Conservation (phyloP, 2,329 filamentous ascomycete species). For the Alternaria consortialis region DNA sequence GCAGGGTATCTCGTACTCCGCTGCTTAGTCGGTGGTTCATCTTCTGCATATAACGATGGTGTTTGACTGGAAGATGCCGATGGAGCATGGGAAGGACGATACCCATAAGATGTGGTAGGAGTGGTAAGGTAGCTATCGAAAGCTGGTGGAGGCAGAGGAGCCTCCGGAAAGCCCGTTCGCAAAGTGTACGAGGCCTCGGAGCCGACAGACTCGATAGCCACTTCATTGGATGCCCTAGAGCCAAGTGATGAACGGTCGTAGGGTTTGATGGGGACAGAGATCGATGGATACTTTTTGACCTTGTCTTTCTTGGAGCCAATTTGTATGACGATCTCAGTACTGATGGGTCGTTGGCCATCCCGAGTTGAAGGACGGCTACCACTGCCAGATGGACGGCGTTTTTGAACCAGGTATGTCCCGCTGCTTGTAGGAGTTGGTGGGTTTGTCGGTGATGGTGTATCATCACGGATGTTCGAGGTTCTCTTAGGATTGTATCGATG, state of each 20-base stretch:
- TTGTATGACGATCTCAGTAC: conserved; percentile 42
- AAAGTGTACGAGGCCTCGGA: conserved; percentile 44
- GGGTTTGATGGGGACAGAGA: conserved; percentile 25
- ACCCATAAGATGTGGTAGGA: conserved; percentile 27
- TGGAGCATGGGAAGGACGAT: conserved; percentile 38
- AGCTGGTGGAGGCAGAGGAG: conserved; percentile 28
- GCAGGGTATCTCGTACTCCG: conserved; percentile 33
- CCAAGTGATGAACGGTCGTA: conserved; percentile 41
- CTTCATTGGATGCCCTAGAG: conserved; percentile 35
- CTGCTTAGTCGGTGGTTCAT: conserved; percentile 37
- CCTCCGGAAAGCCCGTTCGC: conserved; percentile 46
- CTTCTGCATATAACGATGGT: conserved; percentile 42
- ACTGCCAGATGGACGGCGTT: conserved; percentile 35
- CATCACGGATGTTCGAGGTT: conserved; percentile 28
- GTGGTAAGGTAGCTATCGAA: conserved; percentile 34
- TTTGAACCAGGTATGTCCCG: conserved; percentile 35
- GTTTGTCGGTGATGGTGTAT: conserved; percentile 41
- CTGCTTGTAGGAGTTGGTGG: conserved; percentile 43
- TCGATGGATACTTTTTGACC: conserved; percentile 34
- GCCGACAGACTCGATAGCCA: conserved; percentile 38
- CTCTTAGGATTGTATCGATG: conserved; percentile 35
- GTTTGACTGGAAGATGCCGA: conserved; percentile 42
- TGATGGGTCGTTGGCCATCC: conserved; percentile 32
- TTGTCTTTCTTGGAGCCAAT: conserved; percentile 38
- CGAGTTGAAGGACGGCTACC: conserved; percentile 38